Evolutionary conservation across 1,139 yeast genomes (phyloP).

Genomic region (Debaryomycetaceae sp.): DNA sequence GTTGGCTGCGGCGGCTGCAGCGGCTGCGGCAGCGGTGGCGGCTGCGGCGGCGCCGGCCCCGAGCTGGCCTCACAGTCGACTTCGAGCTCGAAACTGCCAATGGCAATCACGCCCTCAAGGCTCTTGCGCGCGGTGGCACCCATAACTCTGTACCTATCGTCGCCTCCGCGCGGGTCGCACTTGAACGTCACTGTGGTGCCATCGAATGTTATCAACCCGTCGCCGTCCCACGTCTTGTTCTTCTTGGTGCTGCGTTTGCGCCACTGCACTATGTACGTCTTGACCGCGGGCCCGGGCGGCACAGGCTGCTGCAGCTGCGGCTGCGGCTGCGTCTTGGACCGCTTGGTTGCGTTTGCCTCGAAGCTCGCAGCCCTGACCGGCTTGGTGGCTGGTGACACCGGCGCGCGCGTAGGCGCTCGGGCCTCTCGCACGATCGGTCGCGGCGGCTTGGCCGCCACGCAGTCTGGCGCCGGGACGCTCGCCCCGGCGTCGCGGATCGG

Average conservation of each 20-base stretch:
- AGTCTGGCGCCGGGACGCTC: too few species aligned
- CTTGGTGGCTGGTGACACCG: too few species aligned
- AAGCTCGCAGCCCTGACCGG: too few species aligned
- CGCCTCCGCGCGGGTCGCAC: constrained; percentile 11
- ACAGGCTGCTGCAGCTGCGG: neutral
- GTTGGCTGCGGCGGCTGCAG: neutral
- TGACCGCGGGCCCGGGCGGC: neutral
- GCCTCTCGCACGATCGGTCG: too few species aligned
- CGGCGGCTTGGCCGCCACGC: too few species aligned
- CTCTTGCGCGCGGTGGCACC: constrained; percentile 13
- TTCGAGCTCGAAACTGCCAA: constrained; percentile 27
- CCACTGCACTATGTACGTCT: constrained; percentile 55
- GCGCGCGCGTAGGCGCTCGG: too few species aligned
- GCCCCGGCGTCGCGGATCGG: too few species aligned
- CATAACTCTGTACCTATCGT: constrained; percentile 14
- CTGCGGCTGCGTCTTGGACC: too few species aligned
- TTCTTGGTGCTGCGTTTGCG: constrained; percentile 71
- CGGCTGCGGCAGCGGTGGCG: neutral
- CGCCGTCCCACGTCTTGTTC: constrained; percentile 95
- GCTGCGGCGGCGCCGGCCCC: neutral
- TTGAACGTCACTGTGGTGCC: constrained; percentile 14
- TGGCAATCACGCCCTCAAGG: constrained; percentile 13
- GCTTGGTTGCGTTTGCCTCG: too few species aligned
- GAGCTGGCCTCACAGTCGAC: constrained; percentile 18
- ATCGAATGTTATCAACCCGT: constrained; percentile 51